Percentiles rank a stretch among this genome's conserved stretches.
Conservation (phyloP, 2,329 filamentous ascomycete genomes). For the Epichloe uncinata region DNA sequence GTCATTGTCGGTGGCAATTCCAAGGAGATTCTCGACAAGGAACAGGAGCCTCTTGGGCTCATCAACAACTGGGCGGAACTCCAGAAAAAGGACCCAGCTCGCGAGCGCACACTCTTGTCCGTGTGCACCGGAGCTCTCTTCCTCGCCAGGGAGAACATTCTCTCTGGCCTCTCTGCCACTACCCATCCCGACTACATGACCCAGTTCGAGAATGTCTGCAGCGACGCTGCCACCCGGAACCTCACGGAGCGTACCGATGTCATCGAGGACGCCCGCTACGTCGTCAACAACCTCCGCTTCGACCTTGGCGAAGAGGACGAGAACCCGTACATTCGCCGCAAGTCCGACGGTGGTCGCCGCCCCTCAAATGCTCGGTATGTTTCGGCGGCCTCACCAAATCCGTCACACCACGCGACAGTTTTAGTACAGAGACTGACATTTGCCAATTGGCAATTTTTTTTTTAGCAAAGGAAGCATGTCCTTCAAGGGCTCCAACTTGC, state of each 20-base stretch:
- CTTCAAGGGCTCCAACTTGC: constrained; percentile 58
- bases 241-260: constrained; percentile 69
- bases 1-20: constrained; percentile 62
- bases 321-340: constrained; percentile 71
- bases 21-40: constrained; percentile 50
- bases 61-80: constrained; percentile 67
- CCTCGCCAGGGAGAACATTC: constrained; percentile 62
- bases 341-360: constrained; percentile 50
- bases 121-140: constrained; percentile 70
- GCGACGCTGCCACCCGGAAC: constrained; percentile 55
- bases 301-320: constrained; percentile 70
- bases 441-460: too few species aligned
- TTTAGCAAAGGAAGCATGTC: constrained; percentile 71
- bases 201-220: constrained; percentile 69
- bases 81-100: constrained; percentile 64
- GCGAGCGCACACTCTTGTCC: constrained; percentile 70
- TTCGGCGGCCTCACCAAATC: too few species aligned
- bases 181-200: constrained; percentile 73
- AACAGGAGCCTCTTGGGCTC: constrained; percentile 54
- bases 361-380: constrained; percentile 48
- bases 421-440: background rate
- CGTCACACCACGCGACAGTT: background rate
- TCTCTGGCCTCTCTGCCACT: constrained; percentile 67
- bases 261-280: constrained; percentile 67
- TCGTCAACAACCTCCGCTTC: constrained; percentile 84